Evolutionary conservation across 1,284 basidiomycete genomes (phyloP).

Genomic region (Cryptococcus sp.): DNA sequence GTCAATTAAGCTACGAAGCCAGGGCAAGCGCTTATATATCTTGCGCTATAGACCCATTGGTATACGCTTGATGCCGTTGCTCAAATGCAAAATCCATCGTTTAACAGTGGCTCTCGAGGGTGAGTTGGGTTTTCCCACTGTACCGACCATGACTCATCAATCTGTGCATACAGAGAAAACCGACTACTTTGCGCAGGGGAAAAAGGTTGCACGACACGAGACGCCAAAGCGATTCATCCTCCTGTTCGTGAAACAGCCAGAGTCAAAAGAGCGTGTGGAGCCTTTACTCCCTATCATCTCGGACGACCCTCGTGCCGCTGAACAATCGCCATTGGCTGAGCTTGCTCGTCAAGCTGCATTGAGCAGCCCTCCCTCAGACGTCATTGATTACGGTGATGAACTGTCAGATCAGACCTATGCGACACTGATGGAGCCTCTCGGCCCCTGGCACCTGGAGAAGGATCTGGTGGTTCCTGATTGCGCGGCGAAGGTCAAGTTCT

Average conservation of each 20-base stretch:
- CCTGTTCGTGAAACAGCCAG: conserved; percentile 64
- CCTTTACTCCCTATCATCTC: conserved; percentile 60
- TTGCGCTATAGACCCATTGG: conserved; percentile 63
- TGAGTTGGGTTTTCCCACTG: conserved; percentile 47
- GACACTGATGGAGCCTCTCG: conserved; percentile 56
- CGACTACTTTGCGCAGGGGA: conserved; percentile 73
- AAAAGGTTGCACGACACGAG: conserved; percentile 74
- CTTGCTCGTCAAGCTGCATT: conserved; percentile 46
- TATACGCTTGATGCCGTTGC: conserved; percentile 78
- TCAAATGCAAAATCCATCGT: conserved; percentile 80
- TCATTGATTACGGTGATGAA: conserved; percentile 23
- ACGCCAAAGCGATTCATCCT: conserved; percentile 67
- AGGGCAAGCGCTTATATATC: not conserved
- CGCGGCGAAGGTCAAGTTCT: conserved; percentile 65
- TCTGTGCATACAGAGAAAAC: conserved; percentile 63
- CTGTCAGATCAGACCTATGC: conserved; percentile 54
- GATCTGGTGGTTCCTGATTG: conserved; percentile 55
- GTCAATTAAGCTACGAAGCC: conserved; percentile 8
- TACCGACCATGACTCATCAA: not conserved
- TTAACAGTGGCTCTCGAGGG: conserved; percentile 81
- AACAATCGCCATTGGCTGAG: conserved; percentile 53
- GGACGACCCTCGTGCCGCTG: conserved; percentile 52
- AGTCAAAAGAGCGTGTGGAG: conserved; percentile 47
- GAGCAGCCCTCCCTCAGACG: conserved; percentile 36
- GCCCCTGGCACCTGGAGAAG: conserved; percentile 60